A percentile compares a stretch with the other conserved stretches of the same genome.
phyloP scores from a whole-genome alignment of 192 early-diverging fungal species.

The Thoreauomyces humboldtii region DNA sequence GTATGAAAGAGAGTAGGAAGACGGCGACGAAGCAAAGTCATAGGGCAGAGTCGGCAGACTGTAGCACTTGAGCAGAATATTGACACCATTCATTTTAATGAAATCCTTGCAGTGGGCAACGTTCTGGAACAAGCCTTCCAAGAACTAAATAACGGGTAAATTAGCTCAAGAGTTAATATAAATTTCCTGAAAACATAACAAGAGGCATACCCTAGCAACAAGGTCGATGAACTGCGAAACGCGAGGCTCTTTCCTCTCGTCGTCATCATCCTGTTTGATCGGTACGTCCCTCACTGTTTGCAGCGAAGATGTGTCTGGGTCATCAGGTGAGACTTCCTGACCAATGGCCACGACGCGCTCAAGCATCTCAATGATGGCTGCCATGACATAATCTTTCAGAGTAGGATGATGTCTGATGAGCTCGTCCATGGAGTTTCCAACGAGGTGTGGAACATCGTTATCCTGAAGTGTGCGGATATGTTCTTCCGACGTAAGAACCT shows the following conservation, averaged over 20 bases:
- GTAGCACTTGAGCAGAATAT: slow-evolving; percentile 63
- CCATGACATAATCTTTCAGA: slow-evolving; percentile 72
- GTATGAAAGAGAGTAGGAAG: slow-evolving; percentile 67
- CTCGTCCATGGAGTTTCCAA: slow-evolving; percentile 90
- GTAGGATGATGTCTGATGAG: slow-evolving; percentile 92
- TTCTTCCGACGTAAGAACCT: slow-evolving; percentile 71
- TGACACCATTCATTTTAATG: slow-evolving; percentile 60
- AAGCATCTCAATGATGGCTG: slow-evolving; percentile 67
- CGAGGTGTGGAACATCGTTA: slow-evolving; percentile 75
- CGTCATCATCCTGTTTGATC: not conserved
- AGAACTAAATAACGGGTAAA: slow-evolving; percentile 50
- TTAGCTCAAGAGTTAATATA: slow-evolving; percentile 21
- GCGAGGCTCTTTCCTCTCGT: slow-evolving; percentile 51
- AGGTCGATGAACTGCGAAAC: slow-evolving; percentile 62
- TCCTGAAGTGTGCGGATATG: slow-evolving; percentile 78
- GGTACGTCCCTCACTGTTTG: not conserved
- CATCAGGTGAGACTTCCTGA: slow-evolving; percentile 47
- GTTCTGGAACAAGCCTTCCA: slow-evolving; percentile 85
- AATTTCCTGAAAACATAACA: slow-evolving; percentile 18
- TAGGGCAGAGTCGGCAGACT: slow-evolving; percentile 67
- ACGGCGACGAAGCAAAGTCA: slow-evolving; percentile 63
- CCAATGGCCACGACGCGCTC: slow-evolving; percentile 65
- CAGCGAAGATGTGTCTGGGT: slow-evolving; percentile 36
- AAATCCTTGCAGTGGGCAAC: slow-evolving; percentile 72
- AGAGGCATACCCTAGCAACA: slow-evolving; percentile 54